phyloP scores from a whole-genome alignment of 2,329 filamentous ascomycete species.

The Trichoderma polysporum region DNA sequence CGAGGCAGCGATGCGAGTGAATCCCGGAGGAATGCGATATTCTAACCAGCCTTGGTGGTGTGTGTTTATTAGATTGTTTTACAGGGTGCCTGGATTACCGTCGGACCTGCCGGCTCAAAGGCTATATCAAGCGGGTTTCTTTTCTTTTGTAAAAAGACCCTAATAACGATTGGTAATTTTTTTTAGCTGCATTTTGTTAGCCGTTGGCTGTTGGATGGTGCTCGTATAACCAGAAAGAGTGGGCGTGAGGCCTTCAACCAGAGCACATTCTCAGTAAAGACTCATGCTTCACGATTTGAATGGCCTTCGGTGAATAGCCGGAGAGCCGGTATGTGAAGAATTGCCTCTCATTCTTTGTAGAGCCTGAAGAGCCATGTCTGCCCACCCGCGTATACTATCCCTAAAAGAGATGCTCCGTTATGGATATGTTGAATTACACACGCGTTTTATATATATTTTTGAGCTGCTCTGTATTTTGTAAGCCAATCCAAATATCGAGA shows the following conservation, averaged over 20 bases:
- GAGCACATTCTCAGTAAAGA: neutral
- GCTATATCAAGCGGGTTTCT: neutral
- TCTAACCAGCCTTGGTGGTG: neutral
- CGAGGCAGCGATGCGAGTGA: neutral
- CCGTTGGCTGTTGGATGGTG: conserved; percentile 1
- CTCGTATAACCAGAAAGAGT: neutral
- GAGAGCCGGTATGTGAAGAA: too few species aligned
- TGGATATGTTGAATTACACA: too few species aligned
- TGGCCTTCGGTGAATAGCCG: too few species aligned
- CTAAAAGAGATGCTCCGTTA: too few species aligned
- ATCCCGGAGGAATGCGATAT: neutral
- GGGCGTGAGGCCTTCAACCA: neutral
- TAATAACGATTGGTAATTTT: neutral
- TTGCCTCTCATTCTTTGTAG: too few species aligned
- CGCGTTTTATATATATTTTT: too few species aligned
- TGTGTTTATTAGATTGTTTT: neutral
- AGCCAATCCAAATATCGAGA: neutral
- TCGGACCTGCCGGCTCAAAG: neutral
- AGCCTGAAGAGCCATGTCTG: too few species aligned
- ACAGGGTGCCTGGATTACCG: neutral
- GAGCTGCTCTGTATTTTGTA: too few species aligned
- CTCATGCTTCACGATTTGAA: neutral
- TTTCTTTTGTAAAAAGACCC: neutral
- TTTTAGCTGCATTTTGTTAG: neutral
- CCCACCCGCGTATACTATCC: too few species aligned